Percentiles rank a stretch among this genome's conserved stretches.
Conservation (phyloP, 345 rosid genomes). For the Salix brachista region DNA sequence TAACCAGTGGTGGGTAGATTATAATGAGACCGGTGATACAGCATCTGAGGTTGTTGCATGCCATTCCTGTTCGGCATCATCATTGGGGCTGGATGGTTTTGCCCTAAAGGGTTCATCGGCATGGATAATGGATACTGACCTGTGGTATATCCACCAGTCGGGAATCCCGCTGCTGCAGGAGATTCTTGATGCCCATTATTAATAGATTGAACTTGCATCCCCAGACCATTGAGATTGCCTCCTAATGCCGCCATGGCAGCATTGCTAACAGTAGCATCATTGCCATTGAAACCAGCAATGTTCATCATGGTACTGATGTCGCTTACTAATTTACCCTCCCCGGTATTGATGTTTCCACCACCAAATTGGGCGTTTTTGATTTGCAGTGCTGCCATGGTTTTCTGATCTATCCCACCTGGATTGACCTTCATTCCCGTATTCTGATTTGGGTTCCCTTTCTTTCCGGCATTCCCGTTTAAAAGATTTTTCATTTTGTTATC, state of each 20-base stretch:
- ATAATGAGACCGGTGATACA: conserved; percentile 55
- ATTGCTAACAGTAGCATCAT: conserved; percentile 12
- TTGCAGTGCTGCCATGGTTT: conserved; percentile 50
- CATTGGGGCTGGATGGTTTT: conserved; percentile 35
- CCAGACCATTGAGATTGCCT: conserved; percentile 33
- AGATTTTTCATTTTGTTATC: conserved; percentile 33
- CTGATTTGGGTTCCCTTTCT: conserved; percentile 57
- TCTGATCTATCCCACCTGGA: conserved; percentile 39
- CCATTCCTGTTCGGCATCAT: conserved; percentile 44
- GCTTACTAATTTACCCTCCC: conserved; percentile 34
- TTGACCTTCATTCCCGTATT: conserved; percentile 31
- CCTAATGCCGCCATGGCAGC: conserved; percentile 17
- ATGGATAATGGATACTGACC: conserved; percentile 39
- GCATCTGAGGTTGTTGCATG: conserved; percentile 55
- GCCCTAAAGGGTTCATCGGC: conserved; percentile 45
- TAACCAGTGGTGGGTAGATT: conserved; percentile 59
- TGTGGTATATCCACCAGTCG: conserved; percentile 26
- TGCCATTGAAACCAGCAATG: conserved; percentile 42
- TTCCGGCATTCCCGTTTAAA: conserved; percentile 37
- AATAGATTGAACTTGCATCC: conserved; percentile 28
- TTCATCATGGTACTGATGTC: conserved; percentile 50
- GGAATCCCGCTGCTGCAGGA: conserved; percentile 22
- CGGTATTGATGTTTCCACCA: conserved; percentile 20
- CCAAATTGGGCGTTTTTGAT: conserved; percentile 39
- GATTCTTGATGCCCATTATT: conserved; percentile 30